phyloP scores from a whole-genome alignment of 2,329 filamentous ascomycete species.

The Claviceps sp. region DNA sequence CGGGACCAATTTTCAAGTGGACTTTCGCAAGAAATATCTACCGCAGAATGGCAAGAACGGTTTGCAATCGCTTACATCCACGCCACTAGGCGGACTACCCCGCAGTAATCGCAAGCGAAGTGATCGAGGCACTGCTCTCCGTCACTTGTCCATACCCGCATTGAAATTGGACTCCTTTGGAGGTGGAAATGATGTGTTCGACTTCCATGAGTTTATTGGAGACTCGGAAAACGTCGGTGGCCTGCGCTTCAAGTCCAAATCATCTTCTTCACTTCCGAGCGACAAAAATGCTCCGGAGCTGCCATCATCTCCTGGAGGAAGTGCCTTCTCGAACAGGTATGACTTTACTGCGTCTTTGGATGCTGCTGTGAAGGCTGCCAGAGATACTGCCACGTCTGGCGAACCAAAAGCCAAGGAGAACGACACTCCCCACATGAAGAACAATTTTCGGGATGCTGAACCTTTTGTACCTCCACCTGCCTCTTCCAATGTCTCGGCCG shows the following conservation, averaged over 20 bases:
- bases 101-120: constrained; percentile 48
- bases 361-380: constrained; percentile 65
- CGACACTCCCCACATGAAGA: constrained; percentile 45
- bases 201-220: constrained; percentile 48
- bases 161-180: constrained; percentile 57
- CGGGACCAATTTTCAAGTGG: constrained; percentile 78
- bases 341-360: constrained; percentile 89
- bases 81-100: constrained; percentile 43
- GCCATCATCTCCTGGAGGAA: constrained; percentile 43
- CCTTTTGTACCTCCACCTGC: constrained; percentile 1
- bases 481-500: constrained; percentile 9
- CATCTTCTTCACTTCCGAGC: constrained; percentile 46
- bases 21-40: constrained; percentile 72
- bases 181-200: constrained; percentile 40
- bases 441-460: constrained; percentile 21
- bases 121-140: constrained; percentile 22
- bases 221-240: constrained; percentile 40
- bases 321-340: constrained; percentile 84
- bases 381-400: constrained; percentile 36
- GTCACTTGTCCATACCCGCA: constrained; percentile 41
- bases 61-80: constrained; percentile 34
- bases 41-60: constrained; percentile 45
- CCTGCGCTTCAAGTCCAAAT: constrained; percentile 60
- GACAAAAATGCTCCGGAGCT: constrained; percentile 43
- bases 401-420: constrained; percentile 29